Evolutionary conservation across 129 eudicot genomes (phyloP), one percentile per base, ranked within the genome.

Genomic region (Erigeron canadensis): DNA sequence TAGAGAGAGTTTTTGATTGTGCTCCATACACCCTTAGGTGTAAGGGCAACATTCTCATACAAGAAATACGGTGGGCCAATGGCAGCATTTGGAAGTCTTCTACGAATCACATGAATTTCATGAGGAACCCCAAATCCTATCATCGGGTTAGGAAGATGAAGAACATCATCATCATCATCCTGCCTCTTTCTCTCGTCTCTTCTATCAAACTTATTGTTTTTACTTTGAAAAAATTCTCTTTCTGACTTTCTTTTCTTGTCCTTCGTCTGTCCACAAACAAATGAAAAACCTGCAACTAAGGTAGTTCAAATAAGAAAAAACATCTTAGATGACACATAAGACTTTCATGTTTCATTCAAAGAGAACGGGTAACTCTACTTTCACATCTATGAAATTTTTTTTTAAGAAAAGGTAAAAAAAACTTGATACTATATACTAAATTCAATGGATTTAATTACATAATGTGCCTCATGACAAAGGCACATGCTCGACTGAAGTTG

Each of bases 21-120:
- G 48, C 41, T 41, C 88, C 83, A 84, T 0, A 64, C 51, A 13
- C 69, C 69, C 38, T 40, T 63, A 4, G 69, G 51, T n/a, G 69
- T 41, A 10, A n/a, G 37, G 3, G 69, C 69, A 4, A 63, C 51
- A 41, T 63, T 63, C 34, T 63, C 69, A 13, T 63, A 63, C 2
- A 39, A 40, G 69, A 63, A 63, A 18, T n/a, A 63, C 7, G 69
- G 69, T 17, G 69, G 69, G 8, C 69, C 69, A 6, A 6, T 42
- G 6, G 51, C 69, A 9, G 12, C 23, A 39, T 5, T 16, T 40
- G 69, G 69, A 39, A 63, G 28, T 10, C 7, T 40, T 41, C 69
- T 41, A 28, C 4, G 8, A 56, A 41, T 23, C 11, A 63, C 8
- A 2, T 8, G n/a, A n/a, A 17, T 12, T 40, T 40, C n/a, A 23